Evolutionary conservation across 2,329 filamentous ascomycete species (phyloP).

Genomic region (Colletotrichum sp.): DNA sequence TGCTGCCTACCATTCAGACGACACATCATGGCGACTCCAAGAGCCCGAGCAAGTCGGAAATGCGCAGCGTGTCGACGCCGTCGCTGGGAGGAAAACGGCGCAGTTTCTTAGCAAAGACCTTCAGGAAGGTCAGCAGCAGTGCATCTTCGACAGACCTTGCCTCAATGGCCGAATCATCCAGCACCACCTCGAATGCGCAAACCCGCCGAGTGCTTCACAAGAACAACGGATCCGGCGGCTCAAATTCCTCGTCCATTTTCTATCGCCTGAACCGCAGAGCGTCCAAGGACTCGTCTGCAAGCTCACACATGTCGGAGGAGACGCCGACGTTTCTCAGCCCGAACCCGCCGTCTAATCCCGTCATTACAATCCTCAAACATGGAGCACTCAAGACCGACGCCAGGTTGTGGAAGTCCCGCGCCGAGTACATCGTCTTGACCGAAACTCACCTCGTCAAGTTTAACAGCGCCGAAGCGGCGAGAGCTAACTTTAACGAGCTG

Average conservation of each 20-base stretch:
- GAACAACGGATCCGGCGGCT: conserved; percentile 26
- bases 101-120: conserved; percentile 23
- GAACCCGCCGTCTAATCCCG: conserved; percentile 32
- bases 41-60: conserved; percentile 1
- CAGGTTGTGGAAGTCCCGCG: conserved; percentile 52
- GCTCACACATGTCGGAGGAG: conserved; percentile 25
- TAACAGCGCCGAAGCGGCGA: conserved; percentile 51
- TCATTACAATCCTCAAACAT: conserved; percentile 47
- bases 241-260: conserved; percentile 38
- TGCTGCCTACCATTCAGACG: conserved; percentile 20
- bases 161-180: background rate
- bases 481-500: conserved; percentile 52
- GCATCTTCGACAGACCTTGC: conserved; percentile 18
- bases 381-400: conserved; percentile 55
- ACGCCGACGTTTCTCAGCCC: conserved; percentile 14
- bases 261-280: conserved; percentile 45
- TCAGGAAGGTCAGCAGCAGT: conserved; percentile 23
- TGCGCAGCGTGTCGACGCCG: conserved; percentile 11
- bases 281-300: conserved; percentile 40
- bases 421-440: conserved; percentile 59
- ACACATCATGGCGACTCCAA: conserved; percentile 15
- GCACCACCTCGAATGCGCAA: background rate
- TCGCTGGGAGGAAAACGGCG: conserved; percentile 13
- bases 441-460: conserved; percentile 57
- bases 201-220: conserved; percentile 36